These are phyloP conservation scores for Detonula confervacea DNA, from an alignment of 352 stramenopile genomes.

Conservation along the genomic window DNA sequence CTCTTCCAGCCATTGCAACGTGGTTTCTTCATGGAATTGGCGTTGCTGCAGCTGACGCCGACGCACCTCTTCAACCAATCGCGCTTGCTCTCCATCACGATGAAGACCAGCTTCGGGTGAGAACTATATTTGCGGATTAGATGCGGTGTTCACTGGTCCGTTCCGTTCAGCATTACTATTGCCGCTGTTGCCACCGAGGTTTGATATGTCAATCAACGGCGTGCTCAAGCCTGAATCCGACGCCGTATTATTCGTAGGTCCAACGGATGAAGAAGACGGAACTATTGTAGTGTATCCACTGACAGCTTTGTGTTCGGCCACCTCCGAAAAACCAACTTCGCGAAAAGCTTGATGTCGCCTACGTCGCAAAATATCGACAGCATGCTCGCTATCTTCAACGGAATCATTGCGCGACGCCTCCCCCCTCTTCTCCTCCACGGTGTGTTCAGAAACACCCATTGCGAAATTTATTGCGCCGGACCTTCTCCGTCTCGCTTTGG, in stretches of 20 bases:
- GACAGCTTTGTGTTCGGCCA: conserved; percentile 15
- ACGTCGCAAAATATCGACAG: conserved; percentile 9
- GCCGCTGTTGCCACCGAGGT: background rate
- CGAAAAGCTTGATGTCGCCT: conserved; percentile 11
- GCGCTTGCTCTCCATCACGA: conserved; percentile 48
- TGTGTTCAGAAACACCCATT: too few relatives aligned
- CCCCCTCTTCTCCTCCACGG: background rate
- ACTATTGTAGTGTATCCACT: conserved; percentile 22
- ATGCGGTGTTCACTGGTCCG: background rate
- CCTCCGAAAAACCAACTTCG: conserved; percentile 14
- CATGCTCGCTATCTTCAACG: too few relatives aligned
- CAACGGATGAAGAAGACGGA: background rate
- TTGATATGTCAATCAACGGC: conserved; percentile 32
- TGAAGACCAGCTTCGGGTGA: conserved; percentile 41
- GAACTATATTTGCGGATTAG: background rate
- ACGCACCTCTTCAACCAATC: conserved; percentile 36
- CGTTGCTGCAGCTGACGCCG: conserved; percentile 31
- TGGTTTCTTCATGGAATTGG: conserved; percentile 16
- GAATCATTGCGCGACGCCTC: background rate
- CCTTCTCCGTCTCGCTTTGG: too few relatives aligned
- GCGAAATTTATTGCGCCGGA: too few relatives aligned
- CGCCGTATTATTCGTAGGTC: too few relatives aligned
- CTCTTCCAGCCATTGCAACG: conserved; percentile 22
- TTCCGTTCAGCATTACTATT: background rate
- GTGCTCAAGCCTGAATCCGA: conserved; percentile 23